phyloP scores from a whole-genome alignment of 1,284 basidiomycete species.

The Vanrija sp. region DNA sequence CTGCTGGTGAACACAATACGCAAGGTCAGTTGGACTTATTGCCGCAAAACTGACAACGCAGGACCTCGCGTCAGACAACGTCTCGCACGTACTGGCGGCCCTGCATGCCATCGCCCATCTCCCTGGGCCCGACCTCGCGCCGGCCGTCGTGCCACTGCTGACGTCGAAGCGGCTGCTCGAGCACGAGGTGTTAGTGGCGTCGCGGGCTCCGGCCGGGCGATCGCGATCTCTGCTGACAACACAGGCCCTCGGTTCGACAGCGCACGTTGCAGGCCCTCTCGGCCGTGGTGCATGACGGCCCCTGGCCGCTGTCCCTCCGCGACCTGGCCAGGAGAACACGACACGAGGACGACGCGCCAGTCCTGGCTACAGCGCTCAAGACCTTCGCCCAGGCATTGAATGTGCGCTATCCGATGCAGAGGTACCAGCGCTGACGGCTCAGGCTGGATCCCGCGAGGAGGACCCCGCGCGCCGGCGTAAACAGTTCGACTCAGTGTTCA shows the following conservation, averaged over 20 bases:
- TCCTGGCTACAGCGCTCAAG: constrained; percentile 14
- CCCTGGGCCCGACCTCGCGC: constrained; percentile 36
- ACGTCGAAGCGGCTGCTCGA: constrained; percentile 22
- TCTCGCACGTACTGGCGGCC: constrained; percentile 32
- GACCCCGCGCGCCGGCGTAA: constrained; percentile 3
- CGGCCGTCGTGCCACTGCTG: constrained; percentile 39
- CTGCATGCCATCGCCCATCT: constrained; percentile 34
- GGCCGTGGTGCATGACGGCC: constrained; percentile 13
- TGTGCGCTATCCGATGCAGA: constrained; percentile 3
- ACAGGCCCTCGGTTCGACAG: constrained; percentile 31
- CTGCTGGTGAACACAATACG: constrained; percentile 47
- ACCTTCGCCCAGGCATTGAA: constrained; percentile 23
- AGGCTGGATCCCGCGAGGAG: constrained; percentile 8
- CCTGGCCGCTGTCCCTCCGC: constrained; percentile 1
- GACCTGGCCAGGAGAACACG: constrained; percentile 4
- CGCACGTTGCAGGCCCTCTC: constrained; percentile 26
- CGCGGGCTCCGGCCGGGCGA: neutral
- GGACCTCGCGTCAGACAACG: constrained; percentile 33
- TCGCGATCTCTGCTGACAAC: neutral
- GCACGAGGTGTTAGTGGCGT: constrained; percentile 32
- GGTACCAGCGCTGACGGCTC: constrained; percentile 1
- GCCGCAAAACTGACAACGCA: constrained; percentile 8
- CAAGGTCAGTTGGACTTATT: constrained; percentile 25
- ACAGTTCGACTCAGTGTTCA: constrained; percentile 12
- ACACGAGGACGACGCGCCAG: constrained; percentile 23